Evolutionary conservation across 225 moss, liverwort and hornwort species (phyloP).

Genomic region (Climacium dendroides): DNA sequence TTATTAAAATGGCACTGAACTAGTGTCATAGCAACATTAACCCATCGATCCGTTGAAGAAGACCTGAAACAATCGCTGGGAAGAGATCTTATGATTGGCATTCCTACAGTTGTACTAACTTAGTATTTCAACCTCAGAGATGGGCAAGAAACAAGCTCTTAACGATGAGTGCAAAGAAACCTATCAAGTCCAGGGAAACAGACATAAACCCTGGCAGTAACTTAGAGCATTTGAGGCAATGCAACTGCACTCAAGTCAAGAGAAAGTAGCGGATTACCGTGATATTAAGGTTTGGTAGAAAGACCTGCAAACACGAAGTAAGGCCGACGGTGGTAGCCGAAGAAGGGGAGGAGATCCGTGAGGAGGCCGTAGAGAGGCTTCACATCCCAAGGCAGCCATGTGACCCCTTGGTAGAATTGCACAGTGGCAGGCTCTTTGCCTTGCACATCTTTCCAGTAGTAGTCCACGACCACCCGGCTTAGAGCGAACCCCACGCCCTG

Average conservation of each 20-base stretch:
- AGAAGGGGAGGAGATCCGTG: slow-evolving; percentile 72
- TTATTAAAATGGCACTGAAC: background rate
- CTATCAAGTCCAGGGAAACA: background rate
- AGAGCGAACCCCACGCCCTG: slow-evolving; percentile 69
- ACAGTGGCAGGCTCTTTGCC: slow-evolving; percentile 63
- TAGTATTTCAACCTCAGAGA: background rate
- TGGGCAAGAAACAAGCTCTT: background rate
- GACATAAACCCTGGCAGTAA: background rate
- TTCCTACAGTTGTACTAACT: background rate
- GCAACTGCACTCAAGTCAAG: background rate
- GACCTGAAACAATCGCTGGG: background rate
- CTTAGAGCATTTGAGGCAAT: background rate
- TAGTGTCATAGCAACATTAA: background rate
- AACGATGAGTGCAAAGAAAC: background rate
- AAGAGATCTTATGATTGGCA: background rate
- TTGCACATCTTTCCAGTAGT: slow-evolving; percentile 89
- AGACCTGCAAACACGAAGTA: slow-evolving; percentile 88
- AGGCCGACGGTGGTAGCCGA: slow-evolving; percentile 85
- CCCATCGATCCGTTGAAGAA: background rate
- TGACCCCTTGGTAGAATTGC: slow-evolving; percentile 60
- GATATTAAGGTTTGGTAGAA: slow-evolving; percentile 11
- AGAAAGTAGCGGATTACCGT: background rate
- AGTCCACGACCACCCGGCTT: slow-evolving; percentile 64
- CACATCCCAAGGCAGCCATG: slow-evolving; percentile 72
- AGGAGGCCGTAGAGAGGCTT: slow-evolving; percentile 87